Evolutionary conservation across 176 grass and related monocot genomes (phyloP).

Genomic region (Aegilops longissima): DNA sequence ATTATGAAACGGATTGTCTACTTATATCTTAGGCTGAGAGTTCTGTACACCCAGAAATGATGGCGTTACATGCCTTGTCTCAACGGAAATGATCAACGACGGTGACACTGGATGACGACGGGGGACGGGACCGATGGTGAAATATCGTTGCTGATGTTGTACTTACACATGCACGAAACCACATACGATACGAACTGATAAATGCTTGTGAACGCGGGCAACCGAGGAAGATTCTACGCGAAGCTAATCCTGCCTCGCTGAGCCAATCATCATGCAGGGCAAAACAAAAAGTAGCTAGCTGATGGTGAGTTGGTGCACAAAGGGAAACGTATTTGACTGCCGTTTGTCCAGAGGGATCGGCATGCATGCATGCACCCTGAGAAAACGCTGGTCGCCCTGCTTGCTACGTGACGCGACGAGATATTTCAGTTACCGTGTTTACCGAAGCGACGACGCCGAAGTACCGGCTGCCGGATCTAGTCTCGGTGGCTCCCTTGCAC

Average conservation of each 20-base stretch:
- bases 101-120: background rate
- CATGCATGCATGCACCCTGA: background rate
- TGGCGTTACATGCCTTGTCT: no score
- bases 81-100: no score
- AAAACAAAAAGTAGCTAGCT: background rate
- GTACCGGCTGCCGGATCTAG: background rate
- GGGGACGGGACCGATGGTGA: no score
- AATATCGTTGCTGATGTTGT: background rate
- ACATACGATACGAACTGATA: background rate
- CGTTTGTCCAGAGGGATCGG: background rate
- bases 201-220: background rate
- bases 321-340: background rate
- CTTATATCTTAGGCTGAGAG: no score
- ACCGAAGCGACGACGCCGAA: constrained; percentile 40
- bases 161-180: background rate
- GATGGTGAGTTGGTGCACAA: background rate
- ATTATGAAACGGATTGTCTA: background rate
- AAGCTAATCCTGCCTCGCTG: background rate
- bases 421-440: background rate
- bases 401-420: no score
- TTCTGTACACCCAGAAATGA: no score
- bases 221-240: background rate
- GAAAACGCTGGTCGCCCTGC: no score
- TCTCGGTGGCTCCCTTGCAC: no score
- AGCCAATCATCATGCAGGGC: background rate